phyloP scores from a whole-genome alignment of 2,329 filamentous ascomycete species.

The Diaporthe sp. region DNA sequence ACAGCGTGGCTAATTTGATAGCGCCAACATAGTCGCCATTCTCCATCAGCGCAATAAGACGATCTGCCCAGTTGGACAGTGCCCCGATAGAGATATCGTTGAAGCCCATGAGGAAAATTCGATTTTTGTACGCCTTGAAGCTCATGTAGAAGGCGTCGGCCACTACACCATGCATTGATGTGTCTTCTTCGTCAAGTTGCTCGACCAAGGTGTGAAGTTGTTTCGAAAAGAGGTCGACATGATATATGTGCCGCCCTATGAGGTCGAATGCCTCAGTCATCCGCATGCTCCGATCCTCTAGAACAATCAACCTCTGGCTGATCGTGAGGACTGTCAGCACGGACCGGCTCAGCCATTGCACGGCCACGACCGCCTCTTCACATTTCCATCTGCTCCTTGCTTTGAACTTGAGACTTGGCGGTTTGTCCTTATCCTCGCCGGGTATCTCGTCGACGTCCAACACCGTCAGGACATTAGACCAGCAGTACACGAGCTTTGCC shows the following conservation, averaged over 20 bases:
- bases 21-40: slow-evolving; percentile 95
- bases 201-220: slow-evolving; percentile 89
- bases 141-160: slow-evolving; percentile 99
- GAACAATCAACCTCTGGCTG: slow-evolving; percentile 89
- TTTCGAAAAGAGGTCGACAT: slow-evolving; percentile 87
- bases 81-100: slow-evolving; percentile 92
- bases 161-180: slow-evolving; percentile 92
- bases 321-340: slow-evolving; percentile 93
- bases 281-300: slow-evolving; percentile 89
- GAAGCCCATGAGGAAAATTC: slow-evolving; percentile 92
- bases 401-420: slow-evolving; percentile 81
- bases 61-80: slow-evolving; percentile 96
- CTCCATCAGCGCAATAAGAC: slow-evolving; percentile 93
- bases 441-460: slow-evolving; percentile 84
- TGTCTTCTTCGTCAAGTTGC: slow-evolving; percentile 86
- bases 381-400: slow-evolving; percentile 90
- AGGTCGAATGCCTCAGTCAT: slow-evolving; percentile 96
- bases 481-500: slow-evolving; percentile 95
- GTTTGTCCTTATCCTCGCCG: slow-evolving; percentile 78
- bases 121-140: slow-evolving; percentile 93
- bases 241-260: slow-evolving; percentile 91
- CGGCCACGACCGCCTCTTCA: slow-evolving; percentile 93
- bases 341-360: slow-evolving; percentile 96
- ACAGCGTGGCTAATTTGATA: slow-evolving; percentile 89
- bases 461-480: slow-evolving; percentile 97